Base-by-base conservation (phyloP, 495 filamentous ascomycete species). In the Emericellopsis terricola region DNA sequence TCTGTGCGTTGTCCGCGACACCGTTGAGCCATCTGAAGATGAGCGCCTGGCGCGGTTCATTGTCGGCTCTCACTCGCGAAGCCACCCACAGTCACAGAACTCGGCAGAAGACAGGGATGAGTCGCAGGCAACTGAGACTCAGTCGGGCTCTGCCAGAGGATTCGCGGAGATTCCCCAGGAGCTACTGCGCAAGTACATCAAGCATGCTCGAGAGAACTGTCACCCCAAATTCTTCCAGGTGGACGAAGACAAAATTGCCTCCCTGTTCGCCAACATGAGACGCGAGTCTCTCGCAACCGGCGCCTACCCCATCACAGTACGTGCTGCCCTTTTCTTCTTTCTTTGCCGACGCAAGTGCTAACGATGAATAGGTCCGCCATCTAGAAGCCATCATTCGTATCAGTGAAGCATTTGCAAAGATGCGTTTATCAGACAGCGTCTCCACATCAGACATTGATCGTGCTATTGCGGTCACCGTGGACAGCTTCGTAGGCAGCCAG, bases 331-430 rank as follows among this genome's bases (percentile, higher is more conserved):
- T n/a, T n/a, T n/a, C n/a, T n/a, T n/a, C n/a, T n/a, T n/a, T n/a
- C n/a, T n/a, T n/a, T n/a, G n/a, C n/a, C n/a, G n/a, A n/a, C n/a
- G n/a, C n/a, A n/a, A n/a, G n/a, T n/a, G n/a, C n/a, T n/a, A n/a
- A n/a, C n/a, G n/a, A n/a, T n/a, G n/a, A n/a, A 15, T 28, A 94
- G 85, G 81, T 99, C 48, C 83, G 91, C 59, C 91, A 99, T 57
- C 63, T 94, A 16, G 86, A 94, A 73, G 85, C 86, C 43, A 93
- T 94, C 51, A 87, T 94, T 67, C 81, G 86, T 53, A 92, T 91
- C 55, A 67, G 68, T 35, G 86, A 94, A 51, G 57, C 83, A 13
- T 94, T 94, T 65, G 85, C 78, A 64, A 85, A 87, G 46, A 94
- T 94, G 86, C 79, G 86, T 18, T 62, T 99, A 19, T 82, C 76